These are phyloP conservation scores for Lepidium africanum DNA, from an alignment of 345 rosid genomes.

Conservation along the genomic window DNA sequence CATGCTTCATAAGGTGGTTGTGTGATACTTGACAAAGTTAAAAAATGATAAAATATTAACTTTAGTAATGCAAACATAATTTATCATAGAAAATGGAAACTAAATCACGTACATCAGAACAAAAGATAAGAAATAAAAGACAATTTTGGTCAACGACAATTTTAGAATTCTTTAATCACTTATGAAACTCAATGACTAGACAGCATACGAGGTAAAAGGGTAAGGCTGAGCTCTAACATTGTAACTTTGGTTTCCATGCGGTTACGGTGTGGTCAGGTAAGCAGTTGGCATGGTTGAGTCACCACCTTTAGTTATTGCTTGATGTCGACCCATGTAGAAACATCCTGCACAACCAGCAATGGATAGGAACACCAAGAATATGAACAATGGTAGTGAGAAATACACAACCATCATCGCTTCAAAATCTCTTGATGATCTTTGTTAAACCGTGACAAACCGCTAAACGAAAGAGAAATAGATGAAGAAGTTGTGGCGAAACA, in stretches of 20 bases:
- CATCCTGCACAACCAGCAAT: constrained; percentile 20
- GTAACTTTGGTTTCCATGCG: constrained; percentile 11
- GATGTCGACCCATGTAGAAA: constrained; percentile 15
- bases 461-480: too few species aligned
- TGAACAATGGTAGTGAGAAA: constrained; percentile 21
- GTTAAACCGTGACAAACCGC: too few species aligned
- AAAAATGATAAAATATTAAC: too few species aligned
- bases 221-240: constrained; percentile 18
- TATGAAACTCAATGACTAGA: constrained; percentile 3
- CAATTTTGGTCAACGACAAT: background rate
- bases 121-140: background rate
- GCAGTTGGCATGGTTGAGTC: constrained; percentile 7
- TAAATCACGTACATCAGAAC: background rate
- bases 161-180: background rate
- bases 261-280: constrained; percentile 9
- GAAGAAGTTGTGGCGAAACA: too few species aligned
- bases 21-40: background rate
- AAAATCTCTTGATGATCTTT: background rate
- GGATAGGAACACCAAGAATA: constrained; percentile 13
- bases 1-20: too few species aligned
- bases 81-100: background rate
- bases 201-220: constrained; percentile 17
- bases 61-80: background rate
- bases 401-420: background rate
- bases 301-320: background rate